Evolutionary conservation across 805 yeast genomes (phyloP), one percentile per base, ranked within the genome.

Genomic region (Saturnispora sekii): DNA sequence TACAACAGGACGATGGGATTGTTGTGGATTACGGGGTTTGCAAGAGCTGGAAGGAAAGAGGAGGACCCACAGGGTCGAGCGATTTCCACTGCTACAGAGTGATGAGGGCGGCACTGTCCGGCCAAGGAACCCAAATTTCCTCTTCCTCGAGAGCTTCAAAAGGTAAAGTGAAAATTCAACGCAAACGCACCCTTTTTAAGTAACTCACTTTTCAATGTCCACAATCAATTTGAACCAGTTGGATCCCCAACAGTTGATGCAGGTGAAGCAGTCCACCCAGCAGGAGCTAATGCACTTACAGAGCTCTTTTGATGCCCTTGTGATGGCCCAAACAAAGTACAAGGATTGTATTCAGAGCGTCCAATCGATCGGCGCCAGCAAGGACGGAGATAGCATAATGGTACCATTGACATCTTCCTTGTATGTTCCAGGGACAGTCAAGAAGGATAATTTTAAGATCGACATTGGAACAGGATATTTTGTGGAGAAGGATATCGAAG

Each of bases 401-500:
- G 86, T 93, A 1, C 98, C 98, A 5, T 70, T 94, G 49, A 86
- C 97, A 0, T 72, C 88, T 15, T 86, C 96, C 0, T 67, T 93
- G 35, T 93, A 93, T 53, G 82, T 93, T 26, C 95, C 96, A 4
- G 98, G 97, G 2, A 74, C 69, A 44, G 72, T 85, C 42, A 69
- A 71, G 37, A 73, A 73, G 42, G 73, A 80, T 48, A 78, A 73
- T 47, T 93, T 82, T 55, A 69, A 93, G 60, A 96, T 93, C 9
- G 98, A 93, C 59, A 81, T 93, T 21, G 98, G 98, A 32, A 93
- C 98, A 0, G 97, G 97, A 2, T 93, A 93, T 60, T 93, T 75
- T 59, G 89, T 88, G 14, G 96, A 87, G 59, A 93, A 93, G 63
- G 63, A 63, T 40, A 75, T 77, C 0, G 66, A 67, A 7, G 87